Evolutionary conservation across 1,139 yeast species (phyloP), one percentile per base, ranked within the genome.

Genomic region (Trichomonascaceae sp.): DNA sequence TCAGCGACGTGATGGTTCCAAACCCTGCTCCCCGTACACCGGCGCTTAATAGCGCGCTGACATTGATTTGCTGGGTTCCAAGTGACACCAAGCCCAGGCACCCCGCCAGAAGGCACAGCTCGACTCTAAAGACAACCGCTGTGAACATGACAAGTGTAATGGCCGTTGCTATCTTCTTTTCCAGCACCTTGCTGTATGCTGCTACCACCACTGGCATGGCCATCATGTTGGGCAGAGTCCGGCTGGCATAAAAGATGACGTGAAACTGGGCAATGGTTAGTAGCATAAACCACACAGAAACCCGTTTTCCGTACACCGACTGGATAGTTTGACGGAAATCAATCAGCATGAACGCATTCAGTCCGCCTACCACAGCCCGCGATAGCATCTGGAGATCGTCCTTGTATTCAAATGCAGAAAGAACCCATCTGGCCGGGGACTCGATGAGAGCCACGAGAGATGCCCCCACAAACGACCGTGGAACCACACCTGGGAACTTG

Each of bases 401-500:
- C 41, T 44, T 50, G 32, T 42, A 39, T 45, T 41, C 43, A 34
- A 42, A 56, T 58, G 57, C 45, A n/a, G n/a, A n/a, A 31, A 44
- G 11, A 20, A 42, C 17, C 36, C 39, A 23, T 20, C 45, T 33
- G 8, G 57, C 46, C 23, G 67, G 67, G 33, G 66, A 53, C 1
- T 60, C 54, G 39, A 71, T 35, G 0, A 53, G 49, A 0, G 82
- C 65, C 6, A 84, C 44, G 1, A 70, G 40, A 36, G 77, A 45
- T n/a, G 93, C 68, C 2, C 94, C 94, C 5, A 82, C 51, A 46
- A 85, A 87, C 0, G 94, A 71, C 36, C 96, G 64, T 16, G 94
- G 95, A 3, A 87, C 95, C 2, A 66, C 89, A 1, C 97, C 96
- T 0, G 96, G 93, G 52, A 82, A 87, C 35, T 64, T 56, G 6